Evolutionary conservation across 2,329 filamentous ascomycete species (phyloP).

Genomic region (Tolypocladium nubicola): DNA sequence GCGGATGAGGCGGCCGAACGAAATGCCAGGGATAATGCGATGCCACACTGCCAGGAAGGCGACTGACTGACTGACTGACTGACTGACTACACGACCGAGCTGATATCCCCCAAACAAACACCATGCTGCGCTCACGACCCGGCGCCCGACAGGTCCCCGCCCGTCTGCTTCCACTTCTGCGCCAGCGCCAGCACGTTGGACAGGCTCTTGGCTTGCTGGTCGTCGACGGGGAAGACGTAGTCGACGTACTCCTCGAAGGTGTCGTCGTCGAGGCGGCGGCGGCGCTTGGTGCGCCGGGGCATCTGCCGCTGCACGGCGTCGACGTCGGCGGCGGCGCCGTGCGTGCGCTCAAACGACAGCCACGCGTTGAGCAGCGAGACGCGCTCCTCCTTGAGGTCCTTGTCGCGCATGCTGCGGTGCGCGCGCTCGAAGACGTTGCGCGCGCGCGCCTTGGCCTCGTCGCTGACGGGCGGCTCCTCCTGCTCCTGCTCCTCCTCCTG

Average conservation of each 20-base stretch:
- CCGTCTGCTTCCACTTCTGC: conserved; percentile 69
- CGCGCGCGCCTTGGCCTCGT: conserved; percentile 73
- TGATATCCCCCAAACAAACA: neutral
- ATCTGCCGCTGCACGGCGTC: conserved; percentile 85
- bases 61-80: neutral
- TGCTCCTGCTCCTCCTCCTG: conserved; percentile 33
- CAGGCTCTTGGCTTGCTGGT: conserved; percentile 73
- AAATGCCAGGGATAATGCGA: too few relatives aligned
- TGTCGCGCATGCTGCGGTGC: conserved; percentile 77
- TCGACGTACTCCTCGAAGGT: conserved; percentile 92
- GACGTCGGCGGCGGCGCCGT: conserved; percentile 65
- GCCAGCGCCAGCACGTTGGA: conserved; percentile 78
- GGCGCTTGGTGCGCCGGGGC: conserved; percentile 87
- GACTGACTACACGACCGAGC: neutral
- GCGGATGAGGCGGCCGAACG: too few relatives aligned
- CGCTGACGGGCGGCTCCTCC: conserved; percentile 57
- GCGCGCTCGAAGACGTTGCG: conserved; percentile 78
- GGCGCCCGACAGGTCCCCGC: conserved; percentile 19
- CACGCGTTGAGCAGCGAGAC: conserved; percentile 85
- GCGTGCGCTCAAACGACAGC: conserved; percentile 82
- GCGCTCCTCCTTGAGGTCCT: conserved; percentile 87
- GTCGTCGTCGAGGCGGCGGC: conserved; percentile 84
- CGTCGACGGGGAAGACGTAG: conserved; percentile 93
- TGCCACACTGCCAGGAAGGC: neutral
- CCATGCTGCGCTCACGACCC: neutral